These are phyloP conservation scores for Penicillium vulpinum DNA, from an alignment of 2,329 filamentous ascomycete genomes.

Conservation along the genomic window DNA sequence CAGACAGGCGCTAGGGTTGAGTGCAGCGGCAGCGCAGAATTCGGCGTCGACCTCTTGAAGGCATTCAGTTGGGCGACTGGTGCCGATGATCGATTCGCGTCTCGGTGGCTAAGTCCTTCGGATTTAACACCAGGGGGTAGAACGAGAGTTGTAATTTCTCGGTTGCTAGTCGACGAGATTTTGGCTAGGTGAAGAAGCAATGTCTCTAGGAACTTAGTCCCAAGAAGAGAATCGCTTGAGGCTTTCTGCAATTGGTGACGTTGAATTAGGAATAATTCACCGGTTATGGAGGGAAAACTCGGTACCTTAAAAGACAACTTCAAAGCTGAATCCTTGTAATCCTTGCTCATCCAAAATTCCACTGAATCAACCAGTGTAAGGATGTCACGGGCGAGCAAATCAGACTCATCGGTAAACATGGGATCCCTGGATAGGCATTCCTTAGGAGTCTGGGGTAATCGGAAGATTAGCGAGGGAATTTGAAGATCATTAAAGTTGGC, in stretches of 20 bases:
- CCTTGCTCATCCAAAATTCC: slow-evolving; percentile 32
- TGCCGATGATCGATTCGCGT: neutral
- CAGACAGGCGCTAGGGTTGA: slow-evolving; percentile 67
- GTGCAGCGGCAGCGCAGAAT: slow-evolving; percentile 36
- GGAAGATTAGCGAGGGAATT: neutral
- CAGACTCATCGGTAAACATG: slow-evolving; percentile 13
- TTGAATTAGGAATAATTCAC: slow-evolving; percentile 4
- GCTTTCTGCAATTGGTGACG: slow-evolving; percentile 14
- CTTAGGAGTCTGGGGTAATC: slow-evolving; percentile 12
- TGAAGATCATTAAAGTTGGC: neutral
- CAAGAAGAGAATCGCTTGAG: slow-evolving; percentile 29
- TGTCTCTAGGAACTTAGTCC: slow-evolving; percentile 45
- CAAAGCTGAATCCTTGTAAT: slow-evolving; percentile 21
- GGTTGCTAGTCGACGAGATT: slow-evolving; percentile 52
- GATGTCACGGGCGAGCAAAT: slow-evolving; percentile 15
- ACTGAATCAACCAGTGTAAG: slow-evolving; percentile 41
- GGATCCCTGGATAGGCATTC: slow-evolving; percentile 26
- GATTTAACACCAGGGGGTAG: slow-evolving; percentile 40
- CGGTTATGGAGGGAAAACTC: neutral
- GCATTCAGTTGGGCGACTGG: neutral
- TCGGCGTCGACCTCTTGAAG: slow-evolving; percentile 20
- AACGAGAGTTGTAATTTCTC: slow-evolving; percentile 60
- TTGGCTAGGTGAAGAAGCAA: slow-evolving; percentile 50
- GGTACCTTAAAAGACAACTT: slow-evolving; percentile 38
- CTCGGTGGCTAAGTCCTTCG: neutral